Evolutionary conservation across 2,329 filamentous ascomycete species (phyloP).

Genomic region (Pseudogymnoascus sp.): DNA sequence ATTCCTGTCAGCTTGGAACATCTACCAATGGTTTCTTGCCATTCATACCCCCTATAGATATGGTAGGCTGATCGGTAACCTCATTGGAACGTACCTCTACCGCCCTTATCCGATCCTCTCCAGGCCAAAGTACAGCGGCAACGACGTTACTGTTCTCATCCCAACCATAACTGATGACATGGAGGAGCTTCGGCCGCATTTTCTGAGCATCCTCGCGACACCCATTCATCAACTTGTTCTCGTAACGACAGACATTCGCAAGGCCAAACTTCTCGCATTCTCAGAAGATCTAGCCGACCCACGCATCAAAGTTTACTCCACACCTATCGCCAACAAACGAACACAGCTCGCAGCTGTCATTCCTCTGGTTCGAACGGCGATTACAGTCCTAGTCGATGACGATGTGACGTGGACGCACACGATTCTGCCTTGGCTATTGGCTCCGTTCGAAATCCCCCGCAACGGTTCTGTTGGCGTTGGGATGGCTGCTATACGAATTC

Average conservation of each 20-base stretch:
- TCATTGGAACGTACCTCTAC: conserved; percentile 78
- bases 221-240: conserved; percentile 68
- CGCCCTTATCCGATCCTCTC: conserved; percentile 74
- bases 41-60: conserved; percentile 72
- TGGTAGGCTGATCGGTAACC: conserved; percentile 74
- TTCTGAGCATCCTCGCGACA: conserved; percentile 68
- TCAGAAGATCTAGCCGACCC: conserved; percentile 51
- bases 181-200: conserved; percentile 72
- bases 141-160: conserved; percentile 90
- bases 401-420: conserved; percentile 88
- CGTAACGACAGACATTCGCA: conserved; percentile 78
- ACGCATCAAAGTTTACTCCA: conserved; percentile 66
- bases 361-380: conserved; percentile 70
- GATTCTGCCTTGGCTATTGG: conserved; percentile 83
- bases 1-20: not conserved
- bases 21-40: not conserved
- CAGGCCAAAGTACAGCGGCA: conserved; percentile 61
- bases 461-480: conserved; percentile 91
- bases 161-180: conserved; percentile 86
- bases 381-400: conserved; percentile 91
- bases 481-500: conserved; percentile 68
- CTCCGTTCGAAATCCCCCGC: conserved; percentile 75
- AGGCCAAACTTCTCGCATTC: conserved; percentile 59
- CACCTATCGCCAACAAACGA: conserved; percentile 87
- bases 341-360: conserved; percentile 89